A percentile compares a stretch with the other conserved stretches of the same genome.
Evolutionary conservation across 208 protist genomes (phyloP).

Genomic region (Acanthamoeba lenticulata): DNA sequence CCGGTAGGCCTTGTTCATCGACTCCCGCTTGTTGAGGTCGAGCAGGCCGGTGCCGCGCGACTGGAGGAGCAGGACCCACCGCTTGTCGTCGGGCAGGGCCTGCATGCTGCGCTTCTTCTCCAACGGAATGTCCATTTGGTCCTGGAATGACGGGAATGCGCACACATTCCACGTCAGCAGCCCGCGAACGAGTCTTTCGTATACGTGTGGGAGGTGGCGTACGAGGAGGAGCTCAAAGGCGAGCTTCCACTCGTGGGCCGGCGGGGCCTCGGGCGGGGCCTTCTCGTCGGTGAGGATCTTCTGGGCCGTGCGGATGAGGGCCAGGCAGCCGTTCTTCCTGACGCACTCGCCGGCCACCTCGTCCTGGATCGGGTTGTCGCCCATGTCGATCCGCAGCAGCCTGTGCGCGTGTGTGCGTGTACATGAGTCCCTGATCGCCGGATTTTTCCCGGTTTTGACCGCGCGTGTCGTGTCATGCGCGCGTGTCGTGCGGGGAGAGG

Average conservation of each 20-base stretch:
- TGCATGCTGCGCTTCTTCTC: slow-evolving; percentile 60
- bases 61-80: slow-evolving; percentile 58
- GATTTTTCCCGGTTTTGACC: too few species aligned
- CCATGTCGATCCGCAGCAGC: slow-evolving; percentile 41
- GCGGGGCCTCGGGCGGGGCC: background rate
- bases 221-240: slow-evolving; percentile 63
- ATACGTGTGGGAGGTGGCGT: background rate
- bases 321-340: slow-evolving; percentile 18
- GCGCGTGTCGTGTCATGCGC: too few species aligned
- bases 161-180: background rate
- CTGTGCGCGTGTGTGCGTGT: background rate
- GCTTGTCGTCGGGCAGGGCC: slow-evolving; percentile 38
- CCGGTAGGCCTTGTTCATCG: slow-evolving; percentile 19
- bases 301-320: slow-evolving; percentile 17
- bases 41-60: slow-evolving; percentile 29
- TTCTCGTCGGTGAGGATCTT: slow-evolving; percentile 55
- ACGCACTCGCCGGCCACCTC: background rate
- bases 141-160: background rate
- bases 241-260: slow-evolving; percentile 50
- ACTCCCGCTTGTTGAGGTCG: slow-evolving; percentile 50
- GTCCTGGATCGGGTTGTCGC: slow-evolving; percentile 45
- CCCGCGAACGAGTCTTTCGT: background rate
- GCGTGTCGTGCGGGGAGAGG: too few species aligned
- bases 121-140: slow-evolving; percentile 65
- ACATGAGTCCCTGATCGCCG: too few species aligned